These are phyloP conservation scores for Cymbopogon flexuosus DNA, from an alignment of 202 grass and related monocot genomes.

Conservation along the genomic window DNA sequence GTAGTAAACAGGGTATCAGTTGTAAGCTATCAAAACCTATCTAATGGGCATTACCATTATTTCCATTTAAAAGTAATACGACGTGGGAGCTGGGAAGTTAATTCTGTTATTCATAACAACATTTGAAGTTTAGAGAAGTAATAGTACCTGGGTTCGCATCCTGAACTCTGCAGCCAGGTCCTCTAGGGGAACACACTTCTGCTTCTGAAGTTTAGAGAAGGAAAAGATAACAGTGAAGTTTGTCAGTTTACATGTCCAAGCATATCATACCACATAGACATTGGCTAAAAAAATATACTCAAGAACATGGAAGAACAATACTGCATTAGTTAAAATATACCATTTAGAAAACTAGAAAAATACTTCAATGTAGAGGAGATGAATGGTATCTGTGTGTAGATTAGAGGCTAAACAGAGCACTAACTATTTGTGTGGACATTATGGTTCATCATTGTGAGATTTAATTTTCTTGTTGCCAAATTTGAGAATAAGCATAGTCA, in stretches of 20 bases:
- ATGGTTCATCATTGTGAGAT: not conserved
- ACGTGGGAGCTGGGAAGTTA: not conserved
- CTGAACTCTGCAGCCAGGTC: slow-evolving; percentile 92
- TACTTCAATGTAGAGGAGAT: not conserved
- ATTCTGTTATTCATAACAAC: not conserved
- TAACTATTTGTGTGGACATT: not conserved
- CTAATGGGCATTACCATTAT: not conserved
- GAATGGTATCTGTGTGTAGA: not conserved
- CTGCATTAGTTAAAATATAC: no score
- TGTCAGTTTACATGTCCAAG: not conserved
- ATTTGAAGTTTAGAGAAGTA: no score
- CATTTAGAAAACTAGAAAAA: no score
- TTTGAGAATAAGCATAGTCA: not conserved
- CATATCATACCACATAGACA: not conserved
- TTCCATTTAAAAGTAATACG: not conserved
- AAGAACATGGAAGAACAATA: not conserved
- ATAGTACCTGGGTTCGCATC: slow-evolving; percentile 91
- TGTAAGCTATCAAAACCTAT: not conserved
- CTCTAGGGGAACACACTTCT: slow-evolving; percentile 93
- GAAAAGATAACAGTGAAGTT: not conserved
- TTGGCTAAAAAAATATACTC: not conserved
- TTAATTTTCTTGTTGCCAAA: not conserved
- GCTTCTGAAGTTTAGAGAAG: slow-evolving; percentile 49
- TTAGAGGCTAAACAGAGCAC: not conserved
- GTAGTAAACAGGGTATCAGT: not conserved